A percentile compares a stretch with the other conserved stretches of the same genome.
These are phyloP conservation scores for Leccinellum luteum DNA, from an alignment of 768 basidiomycete genomes.

Conservation along the genomic window DNA sequence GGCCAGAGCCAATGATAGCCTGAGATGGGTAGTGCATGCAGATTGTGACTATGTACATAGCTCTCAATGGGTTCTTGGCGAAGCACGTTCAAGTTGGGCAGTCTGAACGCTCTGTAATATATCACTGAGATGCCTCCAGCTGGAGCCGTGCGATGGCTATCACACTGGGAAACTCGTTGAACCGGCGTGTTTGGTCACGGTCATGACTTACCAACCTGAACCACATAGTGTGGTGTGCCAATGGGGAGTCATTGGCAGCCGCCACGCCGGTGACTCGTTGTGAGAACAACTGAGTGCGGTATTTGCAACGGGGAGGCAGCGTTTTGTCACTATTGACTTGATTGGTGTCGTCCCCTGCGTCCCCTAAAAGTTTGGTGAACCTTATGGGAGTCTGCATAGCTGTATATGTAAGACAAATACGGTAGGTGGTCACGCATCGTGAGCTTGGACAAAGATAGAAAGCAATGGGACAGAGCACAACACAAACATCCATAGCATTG, in stretches of 20 bases:
- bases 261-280: constrained; percentile 4
- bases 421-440: too few species aligned
- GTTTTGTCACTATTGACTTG: neutral
- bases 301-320: neutral
- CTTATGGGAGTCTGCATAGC: too few species aligned
- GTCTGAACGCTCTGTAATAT: neutral
- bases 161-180: neutral
- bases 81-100: neutral
- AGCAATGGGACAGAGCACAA: constrained; percentile 13
- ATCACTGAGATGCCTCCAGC: neutral
- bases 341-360: too few species aligned
- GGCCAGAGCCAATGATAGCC: too few species aligned
- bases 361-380: too few species aligned
- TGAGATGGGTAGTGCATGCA: neutral
- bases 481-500: constrained; percentile 25
- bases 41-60: neutral
- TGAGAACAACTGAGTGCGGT: neutral
- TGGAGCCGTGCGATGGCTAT: neutral
- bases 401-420: too few species aligned
- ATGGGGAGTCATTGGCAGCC: neutral
- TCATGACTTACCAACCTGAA: neutral
- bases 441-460: neutral
- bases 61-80: neutral
- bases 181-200: neutral
- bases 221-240: neutral